phyloP scores from a whole-genome alignment of 1,139 yeast genomes.

The Protomyces lactucae-debilis region DNA sequence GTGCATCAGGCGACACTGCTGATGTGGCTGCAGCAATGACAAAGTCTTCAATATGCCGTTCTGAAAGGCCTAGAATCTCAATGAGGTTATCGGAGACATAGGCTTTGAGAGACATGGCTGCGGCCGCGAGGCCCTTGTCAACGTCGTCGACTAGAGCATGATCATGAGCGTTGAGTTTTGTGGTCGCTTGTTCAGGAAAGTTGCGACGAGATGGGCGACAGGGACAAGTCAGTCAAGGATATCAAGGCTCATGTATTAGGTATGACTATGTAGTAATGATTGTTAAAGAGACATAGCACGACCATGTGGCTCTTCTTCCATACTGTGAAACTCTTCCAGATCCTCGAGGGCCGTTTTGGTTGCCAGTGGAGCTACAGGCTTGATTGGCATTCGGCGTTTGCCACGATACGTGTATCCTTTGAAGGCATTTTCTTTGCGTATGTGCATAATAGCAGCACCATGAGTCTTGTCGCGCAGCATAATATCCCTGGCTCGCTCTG shows the following conservation, averaged over 20 bases:
- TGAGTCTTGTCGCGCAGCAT: conserved; percentile 23
- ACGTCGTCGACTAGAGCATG: background rate
- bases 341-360: background rate
- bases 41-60: conserved; percentile 28
- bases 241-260: background rate
- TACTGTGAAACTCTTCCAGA: background rate
- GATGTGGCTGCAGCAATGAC: conserved; percentile 26
- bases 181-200: background rate
- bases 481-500: conserved; percentile 24
- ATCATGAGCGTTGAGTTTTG: background rate
- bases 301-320: background rate
- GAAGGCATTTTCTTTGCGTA: conserved; percentile 27
- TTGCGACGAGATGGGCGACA: background rate
- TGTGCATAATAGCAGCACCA: conserved; percentile 14
- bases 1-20: conserved; percentile 24
- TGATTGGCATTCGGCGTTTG: background rate
- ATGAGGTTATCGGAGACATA: conserved; percentile 23
- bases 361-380: background rate
- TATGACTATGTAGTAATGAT: background rate
- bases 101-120: conserved; percentile 21
- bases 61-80: conserved; percentile 28
- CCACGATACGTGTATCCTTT: conserved; percentile 25
- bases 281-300: conserved; percentile 21
- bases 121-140: background rate
- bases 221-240: background rate